Base-by-base conservation (phyloP, 2,329 filamentous ascomycete species). In the Lithohypha guttulata region DNA sequence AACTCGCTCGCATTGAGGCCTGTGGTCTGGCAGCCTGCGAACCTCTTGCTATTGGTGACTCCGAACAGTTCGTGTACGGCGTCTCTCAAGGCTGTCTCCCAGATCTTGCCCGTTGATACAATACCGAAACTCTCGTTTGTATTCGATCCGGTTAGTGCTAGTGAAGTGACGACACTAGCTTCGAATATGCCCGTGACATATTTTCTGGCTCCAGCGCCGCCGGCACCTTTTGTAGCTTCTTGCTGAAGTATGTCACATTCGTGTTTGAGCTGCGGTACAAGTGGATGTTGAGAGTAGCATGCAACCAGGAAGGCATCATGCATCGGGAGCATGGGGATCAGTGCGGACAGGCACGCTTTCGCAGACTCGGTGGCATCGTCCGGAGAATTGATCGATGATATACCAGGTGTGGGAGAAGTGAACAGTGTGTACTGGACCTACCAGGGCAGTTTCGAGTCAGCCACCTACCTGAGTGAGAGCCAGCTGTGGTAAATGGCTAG, bases 151-250 rank as follows among this genome's bases (percentile, higher is more conserved):
- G 73, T 60, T 37, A 69, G 47, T 34, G 79, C 72, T 7, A 87
- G 55, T 2, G 77, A 73, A 0, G 76, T 66, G 2, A 77, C 64
- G 10, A 94, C 68, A 52, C 80, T 84, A 1, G 85, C 81, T 59
- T 95, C 87, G 53, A 95, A 91, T 41, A 96, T 94, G 4, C 89
- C 87, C 0, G 75, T 79, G 4, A 85, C 79, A 22, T 75, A 71
- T 59, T 63, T 72, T 42, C 56, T 58, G 7, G 47, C 48, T 10
- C 49, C 42, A 9, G n/a, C 29, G 8, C 48, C 42, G 6, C 27
- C 29, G 13, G 23, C 15, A 8, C 40, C 42, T 14, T 11, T 25
- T 2, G 45, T 46, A 10, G 45, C 47, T 27, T 41, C 17, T 15
- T 25, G 10, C 20, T 14, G 11, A 19, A 37, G 33, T 18, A 57